Conservation (phyloP, 805 yeast species). For the Kurtzmaniella cleridarum region DNA sequence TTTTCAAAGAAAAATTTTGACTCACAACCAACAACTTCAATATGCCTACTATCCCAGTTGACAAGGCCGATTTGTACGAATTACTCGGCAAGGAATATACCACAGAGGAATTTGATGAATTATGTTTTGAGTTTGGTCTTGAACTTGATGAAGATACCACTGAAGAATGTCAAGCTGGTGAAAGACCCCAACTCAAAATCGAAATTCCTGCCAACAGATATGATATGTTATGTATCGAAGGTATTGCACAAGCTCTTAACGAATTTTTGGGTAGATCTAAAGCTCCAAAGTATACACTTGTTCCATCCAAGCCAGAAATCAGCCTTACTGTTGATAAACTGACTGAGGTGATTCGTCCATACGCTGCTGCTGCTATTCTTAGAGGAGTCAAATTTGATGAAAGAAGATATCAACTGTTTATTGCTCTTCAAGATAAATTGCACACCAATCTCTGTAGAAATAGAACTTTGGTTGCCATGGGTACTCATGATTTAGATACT, state of each 20-base stretch:
- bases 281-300: slow-evolving; percentile 63
- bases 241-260: slow-evolving; percentile 91
- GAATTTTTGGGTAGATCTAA: slow-evolving; percentile 71
- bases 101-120: slow-evolving; percentile 91
- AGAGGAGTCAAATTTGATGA: slow-evolving; percentile 78
- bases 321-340: slow-evolving; percentile 71
- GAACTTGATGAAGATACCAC: slow-evolving; percentile 98
- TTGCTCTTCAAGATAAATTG: slow-evolving; percentile 91
- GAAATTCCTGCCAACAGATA: slow-evolving; percentile 98
- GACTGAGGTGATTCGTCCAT: slow-evolving; percentile 76
- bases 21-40: slow-evolving; percentile 6
- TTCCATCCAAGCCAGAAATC: slow-evolving; percentile 55
- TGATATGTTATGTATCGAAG: slow-evolving; percentile 97
- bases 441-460: slow-evolving; percentile 95
- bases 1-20: too few species aligned
- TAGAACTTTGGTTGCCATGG: slow-evolving; percentile 96
- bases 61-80: slow-evolving; percentile 84
- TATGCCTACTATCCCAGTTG: slow-evolving; percentile 97
- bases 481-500: slow-evolving; percentile 91
- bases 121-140: slow-evolving; percentile 95
- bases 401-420: slow-evolving; percentile 88
- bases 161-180: slow-evolving; percentile 58
- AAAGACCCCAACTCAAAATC: slow-evolving; percentile 94
- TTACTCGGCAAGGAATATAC: slow-evolving; percentile 59
- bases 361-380: slow-evolving; percentile 90